Evolutionary conservation across 2,329 filamentous ascomycete genomes (phyloP), one percentile per base, ranked within the genome.

Genomic region (Pezicula neosporulosa): DNA sequence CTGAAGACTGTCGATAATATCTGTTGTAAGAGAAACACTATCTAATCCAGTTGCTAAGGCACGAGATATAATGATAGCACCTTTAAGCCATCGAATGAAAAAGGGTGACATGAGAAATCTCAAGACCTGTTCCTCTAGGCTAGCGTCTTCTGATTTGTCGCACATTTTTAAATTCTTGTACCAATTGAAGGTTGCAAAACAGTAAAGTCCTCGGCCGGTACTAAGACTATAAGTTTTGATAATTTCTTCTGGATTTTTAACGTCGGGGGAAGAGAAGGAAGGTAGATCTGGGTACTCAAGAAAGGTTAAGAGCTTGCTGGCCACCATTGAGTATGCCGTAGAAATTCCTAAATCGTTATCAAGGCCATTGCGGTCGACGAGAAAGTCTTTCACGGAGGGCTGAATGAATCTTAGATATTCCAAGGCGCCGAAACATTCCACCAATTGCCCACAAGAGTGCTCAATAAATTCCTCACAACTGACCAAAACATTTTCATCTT

Each of bases 111-210:
- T 35, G 10, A 50, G 41, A 19, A 50, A 50, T 19, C 12, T 27
- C 24, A 50, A 19, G n/a, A 50, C 38, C 38, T 42, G 18, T 13
- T 44, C 33, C 30, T 45, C 41, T 9, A 44, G 41, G 39, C 24
- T 18, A 10, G 21, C 5, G 5, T 44, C 37, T n/a, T 21, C n/a
- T 36, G 41, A 18, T 18, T 37, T 24, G 18, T 44, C 28, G 30
- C 48, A 50, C 15, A 21, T n/a, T 18, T 45, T 50, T 18, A 50
- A 41, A 24, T 50, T 28, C 33, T 45, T 50, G 21, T 45, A 50
- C 48, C 48, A 50, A 37, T 50, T 50, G 10, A 50, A 44, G 33
- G 41, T 44, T 10, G 48, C 48, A 38, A 36, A 50, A 18, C 13
- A 24, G 41, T 50, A 50, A n/a, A 50, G 24, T 28, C 48, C 39